phyloP scores from a whole-genome alignment of 1,284 basidiomycete genomes.

The Athelia psychrophila region DNA sequence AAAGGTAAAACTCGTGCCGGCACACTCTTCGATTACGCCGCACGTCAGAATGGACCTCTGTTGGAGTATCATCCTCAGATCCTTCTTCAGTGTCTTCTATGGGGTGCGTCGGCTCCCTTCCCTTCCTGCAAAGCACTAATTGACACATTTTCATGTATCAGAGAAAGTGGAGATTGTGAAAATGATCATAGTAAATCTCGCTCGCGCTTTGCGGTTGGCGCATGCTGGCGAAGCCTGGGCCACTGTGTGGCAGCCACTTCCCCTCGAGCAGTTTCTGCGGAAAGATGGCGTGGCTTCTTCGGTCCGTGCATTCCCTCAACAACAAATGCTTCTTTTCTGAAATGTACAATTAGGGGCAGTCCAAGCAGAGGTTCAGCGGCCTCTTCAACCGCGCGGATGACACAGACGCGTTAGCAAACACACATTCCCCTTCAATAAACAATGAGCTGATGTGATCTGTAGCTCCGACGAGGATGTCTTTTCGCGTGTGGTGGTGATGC shows the following conservation, averaged over 20 bases:
- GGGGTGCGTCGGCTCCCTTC: slow-evolving; percentile 56
- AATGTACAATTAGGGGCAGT: slow-evolving; percentile 17
- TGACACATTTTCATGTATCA: slow-evolving; percentile 25
- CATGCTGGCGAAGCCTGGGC: slow-evolving; percentile 7
- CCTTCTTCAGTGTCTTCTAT: slow-evolving; percentile 86
- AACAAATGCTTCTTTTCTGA: not conserved
- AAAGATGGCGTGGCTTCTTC: slow-evolving; percentile 17
- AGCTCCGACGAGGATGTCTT: slow-evolving; percentile 62
- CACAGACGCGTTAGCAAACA: slow-evolving; percentile 38
- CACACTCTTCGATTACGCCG: slow-evolving; percentile 79
- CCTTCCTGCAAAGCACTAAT: not conserved
- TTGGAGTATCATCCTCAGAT: slow-evolving; percentile 91
- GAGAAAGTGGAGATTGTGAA: slow-evolving; percentile 85
- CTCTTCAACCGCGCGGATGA: slow-evolving; percentile 40
- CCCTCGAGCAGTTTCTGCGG: slow-evolving; percentile 52
- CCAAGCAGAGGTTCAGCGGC: slow-evolving; percentile 37
- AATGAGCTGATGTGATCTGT: slow-evolving; percentile 2
- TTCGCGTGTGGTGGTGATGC: slow-evolving; percentile 55
- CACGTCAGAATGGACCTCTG: slow-evolving; percentile 79
- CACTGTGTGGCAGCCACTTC: slow-evolving; percentile 41
- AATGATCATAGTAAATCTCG: slow-evolving; percentile 70
- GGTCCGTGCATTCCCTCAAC: slow-evolving; percentile 12
- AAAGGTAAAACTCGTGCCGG: slow-evolving; percentile 28
- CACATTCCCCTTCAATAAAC: not conserved
- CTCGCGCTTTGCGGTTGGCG: slow-evolving; percentile 30